phyloP scores from a whole-genome alignment of 441 rosid genomes.

The Populus hybrid region DNA sequence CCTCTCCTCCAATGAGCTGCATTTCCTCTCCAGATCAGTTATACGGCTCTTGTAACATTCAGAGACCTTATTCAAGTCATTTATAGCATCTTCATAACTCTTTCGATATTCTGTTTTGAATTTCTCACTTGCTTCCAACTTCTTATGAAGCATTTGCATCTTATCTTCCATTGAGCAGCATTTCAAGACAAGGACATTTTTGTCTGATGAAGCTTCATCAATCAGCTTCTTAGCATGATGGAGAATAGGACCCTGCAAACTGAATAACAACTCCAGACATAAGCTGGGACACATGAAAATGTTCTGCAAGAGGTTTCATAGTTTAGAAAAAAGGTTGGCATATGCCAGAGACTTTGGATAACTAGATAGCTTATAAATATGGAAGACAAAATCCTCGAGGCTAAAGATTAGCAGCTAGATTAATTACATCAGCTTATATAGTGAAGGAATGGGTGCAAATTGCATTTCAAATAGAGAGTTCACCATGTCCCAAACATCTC shows the following conservation, averaged over 20 bases:
- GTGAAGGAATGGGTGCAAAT: neutral
- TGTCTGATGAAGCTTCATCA: neutral
- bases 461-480: neutral
- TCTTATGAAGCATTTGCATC: constrained; percentile 14
- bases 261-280: constrained; percentile 5
- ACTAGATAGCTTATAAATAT: neutral
- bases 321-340: neutral
- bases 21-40: constrained; percentile 9
- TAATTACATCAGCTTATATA: neutral
- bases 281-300: neutral
- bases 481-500: neutral
- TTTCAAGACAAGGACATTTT: constrained; percentile 4
- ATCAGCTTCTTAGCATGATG: constrained; percentile 14
- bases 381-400: constrained; percentile 23
- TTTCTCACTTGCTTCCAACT: constrained; percentile 21
- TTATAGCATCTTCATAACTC: constrained; percentile 16
- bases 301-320: neutral
- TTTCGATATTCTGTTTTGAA: constrained; percentile 18
- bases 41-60: constrained; percentile 18
- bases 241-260: constrained; percentile 22
- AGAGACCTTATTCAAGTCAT: constrained; percentile 20
- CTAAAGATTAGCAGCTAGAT: neutral
- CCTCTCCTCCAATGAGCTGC: constrained; percentile 14
- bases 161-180: constrained; percentile 11
- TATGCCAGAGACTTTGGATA: neutral